Evolutionary conservation across 106 monocot genomes (phyloP).

Genomic region (Platanthera zijinensis): DNA sequence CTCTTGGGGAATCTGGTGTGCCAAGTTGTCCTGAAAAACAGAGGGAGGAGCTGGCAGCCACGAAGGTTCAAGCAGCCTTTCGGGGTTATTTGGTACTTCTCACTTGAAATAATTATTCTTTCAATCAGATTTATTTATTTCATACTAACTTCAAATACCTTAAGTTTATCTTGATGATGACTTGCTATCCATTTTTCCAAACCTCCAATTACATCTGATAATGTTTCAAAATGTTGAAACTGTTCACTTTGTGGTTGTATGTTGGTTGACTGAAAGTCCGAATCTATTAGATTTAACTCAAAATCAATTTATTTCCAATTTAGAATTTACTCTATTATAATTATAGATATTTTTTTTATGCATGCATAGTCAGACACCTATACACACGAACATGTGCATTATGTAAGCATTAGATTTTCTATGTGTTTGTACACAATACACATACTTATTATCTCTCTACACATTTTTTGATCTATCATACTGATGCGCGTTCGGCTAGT

Average conservation of each 20-base stretch:
- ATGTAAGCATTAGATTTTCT: neutral
- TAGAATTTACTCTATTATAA: neutral
- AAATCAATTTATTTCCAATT: neutral
- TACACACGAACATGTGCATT: neutral
- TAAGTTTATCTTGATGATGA: neutral
- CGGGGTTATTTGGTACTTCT: conserved; percentile 81
- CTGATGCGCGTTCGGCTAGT: too few relatives aligned
- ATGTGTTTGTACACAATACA: neutral
- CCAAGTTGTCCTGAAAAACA: conserved; percentile 30
- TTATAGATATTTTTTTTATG: too few relatives aligned
- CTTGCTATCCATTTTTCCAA: neutral
- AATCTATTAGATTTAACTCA: conserved; percentile 2
- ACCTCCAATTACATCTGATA: neutral
- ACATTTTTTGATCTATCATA: neutral
- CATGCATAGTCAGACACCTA: too few relatives aligned
- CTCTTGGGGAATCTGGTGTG: conserved; percentile 12
- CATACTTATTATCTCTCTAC: neutral
- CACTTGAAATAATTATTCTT: neutral
- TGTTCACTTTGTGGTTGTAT: neutral
- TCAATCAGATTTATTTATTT: neutral
- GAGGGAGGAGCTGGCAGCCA: conserved; percentile 60
- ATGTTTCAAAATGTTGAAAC: neutral
- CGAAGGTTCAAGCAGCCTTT: conserved; percentile 74
- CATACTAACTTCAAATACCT: neutral
- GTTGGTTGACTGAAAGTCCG: neutral